Percentiles rank a stretch among this genome's conserved stretches.
phyloP scores from a whole-genome alignment of 2,329 filamentous ascomycete species.

The Penicillium palitans region DNA sequence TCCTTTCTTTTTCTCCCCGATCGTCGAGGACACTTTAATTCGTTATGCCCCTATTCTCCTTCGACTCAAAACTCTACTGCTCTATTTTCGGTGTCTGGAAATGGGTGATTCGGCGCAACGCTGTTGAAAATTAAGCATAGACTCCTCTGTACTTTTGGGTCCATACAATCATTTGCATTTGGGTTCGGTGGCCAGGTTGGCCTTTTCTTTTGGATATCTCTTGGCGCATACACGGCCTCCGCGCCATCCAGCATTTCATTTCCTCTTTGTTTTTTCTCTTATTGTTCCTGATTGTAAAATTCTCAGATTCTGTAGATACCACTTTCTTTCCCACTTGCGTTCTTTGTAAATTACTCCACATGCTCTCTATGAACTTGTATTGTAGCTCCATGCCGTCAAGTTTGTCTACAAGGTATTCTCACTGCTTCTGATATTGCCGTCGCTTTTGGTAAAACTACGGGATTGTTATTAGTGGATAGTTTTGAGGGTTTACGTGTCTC shows the following conservation, averaged over 20 bases:
- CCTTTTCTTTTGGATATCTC: constrained; percentile 3
- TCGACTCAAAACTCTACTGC: not conserved
- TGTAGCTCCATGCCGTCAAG: not conserved
- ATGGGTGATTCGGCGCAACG: constrained; percentile 3
- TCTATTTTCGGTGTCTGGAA: constrained; percentile 6
- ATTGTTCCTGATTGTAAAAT: not conserved
- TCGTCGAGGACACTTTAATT: constrained; percentile 4
- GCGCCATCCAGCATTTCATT: not conserved
- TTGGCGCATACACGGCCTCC: not conserved
- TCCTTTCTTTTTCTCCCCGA: not conserved
- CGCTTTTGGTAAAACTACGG: no score
- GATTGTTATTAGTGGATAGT: no score
- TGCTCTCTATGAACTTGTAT: no score
- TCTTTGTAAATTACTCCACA: not conserved
- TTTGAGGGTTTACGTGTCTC: no score
- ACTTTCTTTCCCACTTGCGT: not conserved
- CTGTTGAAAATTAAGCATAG: constrained; percentile 8
- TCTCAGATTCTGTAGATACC: not conserved
- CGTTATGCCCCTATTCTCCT: not conserved
- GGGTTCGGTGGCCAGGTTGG: not conserved
- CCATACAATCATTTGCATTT: constrained; percentile 10
- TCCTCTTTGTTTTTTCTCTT: not conserved
- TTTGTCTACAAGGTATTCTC: not conserved
- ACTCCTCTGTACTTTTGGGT: constrained; percentile 7
- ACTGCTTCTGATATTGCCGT: not conserved